Base-by-base conservation (phyloP, 129 eudicot species). In the Dittrichia graveolens region DNA sequence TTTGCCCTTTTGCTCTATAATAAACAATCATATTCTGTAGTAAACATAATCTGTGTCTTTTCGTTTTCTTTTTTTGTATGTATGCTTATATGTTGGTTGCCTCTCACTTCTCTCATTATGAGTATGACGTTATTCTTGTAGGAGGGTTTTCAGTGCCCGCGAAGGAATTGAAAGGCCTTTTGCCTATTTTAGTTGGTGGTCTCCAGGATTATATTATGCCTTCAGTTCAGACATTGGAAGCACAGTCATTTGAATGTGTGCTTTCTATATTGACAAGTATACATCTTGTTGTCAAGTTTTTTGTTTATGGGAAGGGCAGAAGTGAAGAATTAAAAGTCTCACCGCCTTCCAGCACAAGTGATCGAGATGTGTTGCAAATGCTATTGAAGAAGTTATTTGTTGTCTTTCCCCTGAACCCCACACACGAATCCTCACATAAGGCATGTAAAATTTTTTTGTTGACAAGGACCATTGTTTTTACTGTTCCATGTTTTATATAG, bases 191-290 rank as follows among this genome's bases (percentile, higher is more conserved):
- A 68, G 86, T 88, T 73, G 67, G 85, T 72, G 88, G 97, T 75
- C 83, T 90, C 62, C 85, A 87, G 61, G 98, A 88, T 61, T 82
- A 89, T 71, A 65, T 85, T 71, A 65, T 85, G 40, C 86, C 91
- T 37, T 78, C 78, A 78, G 53, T 77, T 69, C 75, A 78, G 56
- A 75, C 83, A 45, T 73, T 55, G 61, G 98, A 94, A 77, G 75
- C 81, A 73, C 96, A 84, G 31, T 82, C 98, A 41, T 94, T 63
- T 86, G 97, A 90, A 54, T 90, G 97, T 78, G 83, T 94, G 87
- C 88, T 81, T 40, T 82, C 84, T 69, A 74, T 94, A 78, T 85
- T 94, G 74, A 86, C 75, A 72, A 84, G 97, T 64, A 60, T 88
- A 69, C 88, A 94, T 74, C 55, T 72, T 68, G 79, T 81, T 60